Base-by-base conservation (phyloP, 2,329 filamentous ascomycete genomes). In the Colletotrichum siamense region DNA sequence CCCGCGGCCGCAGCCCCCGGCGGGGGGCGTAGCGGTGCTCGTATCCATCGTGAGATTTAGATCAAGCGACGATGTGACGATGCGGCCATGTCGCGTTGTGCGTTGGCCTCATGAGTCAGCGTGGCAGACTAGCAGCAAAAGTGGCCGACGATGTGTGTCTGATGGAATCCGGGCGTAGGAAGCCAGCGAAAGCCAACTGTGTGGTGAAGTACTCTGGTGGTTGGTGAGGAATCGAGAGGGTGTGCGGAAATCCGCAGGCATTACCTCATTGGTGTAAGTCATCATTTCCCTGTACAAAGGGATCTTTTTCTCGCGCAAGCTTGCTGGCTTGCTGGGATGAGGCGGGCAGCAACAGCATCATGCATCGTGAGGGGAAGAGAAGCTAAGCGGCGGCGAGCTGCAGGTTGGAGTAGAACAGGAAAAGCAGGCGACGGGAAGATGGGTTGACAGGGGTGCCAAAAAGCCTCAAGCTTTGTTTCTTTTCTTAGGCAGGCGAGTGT, bases 21-120 rank as follows among this genome's bases (percentile, higher is more conserved):
- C 55, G 55, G 22, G 66, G 57, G 18, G n/a, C 22, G 57, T 39
- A 34, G 55, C 9, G 65, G 13, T 26, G 6, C 59, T 74, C 71
- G 66, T 70, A 74, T 70, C 32, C 66, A 74, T 74, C n/a, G 59
- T 74, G 44, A 59, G 44, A 59, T 32, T 59, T 32, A 44, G 59
- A 49, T 69, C 55, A 55, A 63, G 39, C 52, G 71, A 69, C 71
- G 71, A 73, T 69, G 66, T 69, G 66, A 71, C 59, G 28, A 71
- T 69, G 65, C 28, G 28, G 66, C 57, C 22, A 68, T 52, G 70
- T 59, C 22, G 71, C 39, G 28, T 24, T 63, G 15, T 69, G 65
- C 36, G 52, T 49, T 61, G 36, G 39, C 18, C 66, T 63, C 22
- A 59, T 69, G 57, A 63, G 28, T 69, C 63, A 55, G 70, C 52